phyloP scores from a whole-genome alignment of 306 rosid genomes.

The Pyrus pyrifolia region DNA sequence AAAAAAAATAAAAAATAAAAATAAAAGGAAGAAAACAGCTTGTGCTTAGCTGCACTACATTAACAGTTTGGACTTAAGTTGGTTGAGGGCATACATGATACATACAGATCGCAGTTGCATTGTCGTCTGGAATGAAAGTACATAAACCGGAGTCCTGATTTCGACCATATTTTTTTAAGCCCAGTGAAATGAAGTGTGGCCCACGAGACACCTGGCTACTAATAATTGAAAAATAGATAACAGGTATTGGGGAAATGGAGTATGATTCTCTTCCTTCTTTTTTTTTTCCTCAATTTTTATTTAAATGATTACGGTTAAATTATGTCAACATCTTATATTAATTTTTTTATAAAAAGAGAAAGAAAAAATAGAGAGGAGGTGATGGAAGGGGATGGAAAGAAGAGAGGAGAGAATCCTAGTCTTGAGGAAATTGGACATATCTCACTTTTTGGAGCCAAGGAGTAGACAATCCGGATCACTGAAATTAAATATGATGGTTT shows the following conservation, averaged over 20 bases:
- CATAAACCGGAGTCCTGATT: not conserved
- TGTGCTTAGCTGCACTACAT: not conserved
- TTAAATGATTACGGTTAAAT: too few species aligned
- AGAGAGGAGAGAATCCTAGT: fast-evolving
- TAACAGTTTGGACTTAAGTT: not conserved
- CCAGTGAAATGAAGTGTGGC: not conserved
- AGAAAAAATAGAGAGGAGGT: too few species aligned
- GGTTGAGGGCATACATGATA: not conserved
- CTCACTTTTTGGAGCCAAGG: too few species aligned
- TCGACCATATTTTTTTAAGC: not conserved
- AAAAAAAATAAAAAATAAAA: too few species aligned
- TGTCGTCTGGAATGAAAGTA: not conserved
- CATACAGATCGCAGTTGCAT: not conserved
- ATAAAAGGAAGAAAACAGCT: not conserved
- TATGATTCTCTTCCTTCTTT: fast-evolving
- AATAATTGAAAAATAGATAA: too few species aligned
- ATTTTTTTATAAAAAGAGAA: too few species aligned
- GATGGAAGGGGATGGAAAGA: too few species aligned
- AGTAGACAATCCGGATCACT: too few species aligned
- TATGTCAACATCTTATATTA: too few species aligned
- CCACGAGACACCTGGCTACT: not conserved
- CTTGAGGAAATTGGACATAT: too few species aligned
- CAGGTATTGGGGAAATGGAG: not conserved
- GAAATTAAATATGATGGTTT: too few species aligned
- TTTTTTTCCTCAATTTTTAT: too few species aligned